A percentile compares a stretch with the other conserved stretches of the same genome.
These are phyloP conservation scores for Jatropha curcas DNA, from an alignment of 345 rosid genomes.

Conservation along the genomic window DNA sequence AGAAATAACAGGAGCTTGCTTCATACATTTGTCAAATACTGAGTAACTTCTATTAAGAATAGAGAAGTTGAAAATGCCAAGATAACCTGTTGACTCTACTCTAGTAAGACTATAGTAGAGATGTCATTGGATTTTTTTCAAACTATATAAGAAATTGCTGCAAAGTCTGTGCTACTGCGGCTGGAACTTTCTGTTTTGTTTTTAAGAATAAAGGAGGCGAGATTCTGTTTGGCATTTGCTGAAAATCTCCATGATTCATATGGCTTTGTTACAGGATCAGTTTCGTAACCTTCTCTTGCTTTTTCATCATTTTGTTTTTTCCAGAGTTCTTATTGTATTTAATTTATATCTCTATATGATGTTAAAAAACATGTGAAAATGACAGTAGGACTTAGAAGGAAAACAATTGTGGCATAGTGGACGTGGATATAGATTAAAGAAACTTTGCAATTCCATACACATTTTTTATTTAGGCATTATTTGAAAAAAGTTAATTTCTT, in stretches of 20 bases:
- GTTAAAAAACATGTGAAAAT: too few relatives aligned
- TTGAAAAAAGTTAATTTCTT: too few relatives aligned
- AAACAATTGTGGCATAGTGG: background rate
- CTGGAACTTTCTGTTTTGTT: background rate
- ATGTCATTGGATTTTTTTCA: background rate
- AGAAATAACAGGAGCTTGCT: background rate
- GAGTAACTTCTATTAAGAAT: background rate
- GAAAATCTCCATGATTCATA: background rate
- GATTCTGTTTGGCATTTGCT: background rate
- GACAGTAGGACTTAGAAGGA: background rate
- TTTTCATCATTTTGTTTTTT: background rate
- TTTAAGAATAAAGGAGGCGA: background rate
- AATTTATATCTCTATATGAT: background rate
- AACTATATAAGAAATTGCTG: background rate
- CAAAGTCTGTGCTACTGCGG: background rate
- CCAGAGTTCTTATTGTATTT: background rate
- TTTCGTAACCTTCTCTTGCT: background rate
- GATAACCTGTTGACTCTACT: background rate
- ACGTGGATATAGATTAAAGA: background rate
- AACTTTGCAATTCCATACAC: background rate
- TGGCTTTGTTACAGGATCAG: too few relatives aligned
- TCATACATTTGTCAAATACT: background rate
- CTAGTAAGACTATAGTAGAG: background rate
- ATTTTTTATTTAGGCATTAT: too few relatives aligned
- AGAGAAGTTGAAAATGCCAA: background rate